Conservation (phyloP, 1,139 yeast species). For the Magnusiomyces ingens region DNA sequence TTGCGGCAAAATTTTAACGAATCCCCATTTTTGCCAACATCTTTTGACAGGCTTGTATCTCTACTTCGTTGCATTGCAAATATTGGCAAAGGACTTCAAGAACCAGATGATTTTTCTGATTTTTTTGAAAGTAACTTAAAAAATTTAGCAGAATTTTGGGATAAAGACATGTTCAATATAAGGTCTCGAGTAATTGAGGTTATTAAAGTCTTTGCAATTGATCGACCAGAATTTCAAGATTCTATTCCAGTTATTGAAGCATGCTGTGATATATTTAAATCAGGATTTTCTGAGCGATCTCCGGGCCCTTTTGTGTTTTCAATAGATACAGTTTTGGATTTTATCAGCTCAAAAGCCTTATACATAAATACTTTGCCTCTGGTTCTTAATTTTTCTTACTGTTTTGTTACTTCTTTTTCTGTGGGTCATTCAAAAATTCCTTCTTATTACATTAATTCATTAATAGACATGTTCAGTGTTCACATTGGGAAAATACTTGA, state of each 20-base stretch:
- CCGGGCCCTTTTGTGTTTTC: conserved; percentile 17
- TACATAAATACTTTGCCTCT: conserved; percentile 22
- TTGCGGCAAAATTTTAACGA: conserved; percentile 9
- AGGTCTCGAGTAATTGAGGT: conserved; percentile 39
- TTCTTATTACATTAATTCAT: conserved; percentile 13
- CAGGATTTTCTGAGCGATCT: conserved; percentile 31
- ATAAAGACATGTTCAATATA: conserved; percentile 39
- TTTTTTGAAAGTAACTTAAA: conserved; percentile 9
- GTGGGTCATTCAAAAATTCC: conserved; percentile 7
- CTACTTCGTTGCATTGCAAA: conserved; percentile 57
- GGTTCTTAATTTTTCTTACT: conserved; percentile 28
- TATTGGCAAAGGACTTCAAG: conserved; percentile 56
- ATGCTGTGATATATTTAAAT: conserved; percentile 50
- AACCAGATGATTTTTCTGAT: conserved; percentile 32
- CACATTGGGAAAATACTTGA: conserved; percentile 9
- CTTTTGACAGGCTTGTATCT: conserved; percentile 32
- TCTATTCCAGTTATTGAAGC: conserved; percentile 47
- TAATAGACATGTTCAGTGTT: conserved; percentile 21
- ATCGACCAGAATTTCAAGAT: conserved; percentile 32
- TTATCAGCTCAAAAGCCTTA: conserved; percentile 37
- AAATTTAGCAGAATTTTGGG: conserved; percentile 27
- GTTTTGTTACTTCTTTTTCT: conserved; percentile 23
- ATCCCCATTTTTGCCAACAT: conserved; percentile 13
- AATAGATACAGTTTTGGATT: conserved; percentile 37
- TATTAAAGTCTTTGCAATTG: conserved; percentile 41